A percentile compares a stretch with the other conserved stretches of the same genome.
These are phyloP conservation scores for Scheffersomyces spartinae DNA, from an alignment of 805 yeast species.

Conservation along the genomic window DNA sequence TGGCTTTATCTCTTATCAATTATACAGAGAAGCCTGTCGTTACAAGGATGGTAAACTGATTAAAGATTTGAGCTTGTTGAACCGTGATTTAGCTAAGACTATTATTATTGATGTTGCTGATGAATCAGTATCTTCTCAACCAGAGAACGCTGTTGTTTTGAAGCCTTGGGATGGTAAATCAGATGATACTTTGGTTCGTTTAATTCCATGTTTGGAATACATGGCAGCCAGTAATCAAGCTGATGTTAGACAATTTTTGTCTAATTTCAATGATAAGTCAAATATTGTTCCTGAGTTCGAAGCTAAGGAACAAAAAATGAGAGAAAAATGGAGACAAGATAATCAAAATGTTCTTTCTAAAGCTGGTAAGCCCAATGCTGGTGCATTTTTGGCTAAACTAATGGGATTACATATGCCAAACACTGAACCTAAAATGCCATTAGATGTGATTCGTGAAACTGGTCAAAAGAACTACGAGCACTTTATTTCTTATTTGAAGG, in stretches of 20 bases:
- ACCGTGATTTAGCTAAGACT: constrained; percentile 80
- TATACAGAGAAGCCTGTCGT: constrained; percentile 84
- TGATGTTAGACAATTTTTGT: constrained; percentile 83
- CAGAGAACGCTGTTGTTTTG: constrained; percentile 85
- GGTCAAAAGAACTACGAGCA: constrained; percentile 83
- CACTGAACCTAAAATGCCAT: constrained; percentile 60
- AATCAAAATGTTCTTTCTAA: constrained; percentile 23
- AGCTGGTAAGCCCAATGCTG: constrained; percentile 26
- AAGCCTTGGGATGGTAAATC: constrained; percentile 79
- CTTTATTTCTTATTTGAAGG: constrained; percentile 53
- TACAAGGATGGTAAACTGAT: constrained; percentile 81
- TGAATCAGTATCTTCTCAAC: constrained; percentile 68
- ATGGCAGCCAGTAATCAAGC: constrained; percentile 84
- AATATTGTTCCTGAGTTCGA: constrained; percentile 71
- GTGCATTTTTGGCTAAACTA: constrained; percentile 44
- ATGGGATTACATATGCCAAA: constrained; percentile 41
- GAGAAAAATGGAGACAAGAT: constrained; percentile 57
- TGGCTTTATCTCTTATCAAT: constrained; percentile 76
- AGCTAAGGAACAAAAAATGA: constrained; percentile 62
- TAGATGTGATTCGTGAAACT: constrained; percentile 82
- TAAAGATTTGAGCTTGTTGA: constrained; percentile 81
- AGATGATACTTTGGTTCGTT: constrained; percentile 66
- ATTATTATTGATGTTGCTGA: constrained; percentile 70
- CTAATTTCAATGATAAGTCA: constrained; percentile 55
- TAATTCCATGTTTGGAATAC: constrained; percentile 91